Evolutionary conservation across 2,329 filamentous ascomycete species (phyloP), one percentile per base, ranked within the genome.

Genomic region (Sporothrix schenckii): DNA sequence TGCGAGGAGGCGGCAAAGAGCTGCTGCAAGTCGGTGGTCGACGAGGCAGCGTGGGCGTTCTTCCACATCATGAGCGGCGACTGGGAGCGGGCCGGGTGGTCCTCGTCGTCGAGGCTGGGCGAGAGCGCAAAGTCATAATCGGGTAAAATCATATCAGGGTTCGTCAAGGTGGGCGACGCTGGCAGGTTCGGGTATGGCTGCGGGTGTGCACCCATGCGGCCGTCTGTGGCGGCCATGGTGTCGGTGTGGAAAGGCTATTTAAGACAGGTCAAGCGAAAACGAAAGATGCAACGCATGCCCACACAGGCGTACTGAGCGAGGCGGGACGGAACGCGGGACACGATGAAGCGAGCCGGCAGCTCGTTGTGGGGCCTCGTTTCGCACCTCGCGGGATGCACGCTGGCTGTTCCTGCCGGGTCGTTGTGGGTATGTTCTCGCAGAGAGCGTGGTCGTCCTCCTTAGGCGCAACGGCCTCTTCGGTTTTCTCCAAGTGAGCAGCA

Each of bases 131-230:
- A 85, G 74, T 88, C 87, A 77, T 90, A 89, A 78, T 91, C 89
- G 72, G 94, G 94, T 68, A 97, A 83, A 76, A 97, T 97, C 92
- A 97, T 94, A 79, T 97, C 94, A 68, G 93, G 93, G 79, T 97
- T 96, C 70, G 93, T 96, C 76, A 97, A 83, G 2, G 94, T 97
- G 61, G 94, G 94, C 72, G 92, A 96, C 14, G 88, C 88, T 73
- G 91, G 89, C 71, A 84, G 80, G 58, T 84, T 77, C 21, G 82
- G 79, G 75, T 86, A 84, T 49, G 79, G 77, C 73, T 76, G 74
- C 56, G 79, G 72, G 69, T 76, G 73, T 66, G 76, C 76, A 70
- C 70, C 77, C 72, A 75, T 74, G 74, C 73, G 70, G 66, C 69
- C 74, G 69, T 75, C 76, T 69, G 70, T 73, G 27, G 72, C 56